phyloP scores from a whole-genome alignment of 441 rosid genomes.

The Breynia disticha region DNA sequence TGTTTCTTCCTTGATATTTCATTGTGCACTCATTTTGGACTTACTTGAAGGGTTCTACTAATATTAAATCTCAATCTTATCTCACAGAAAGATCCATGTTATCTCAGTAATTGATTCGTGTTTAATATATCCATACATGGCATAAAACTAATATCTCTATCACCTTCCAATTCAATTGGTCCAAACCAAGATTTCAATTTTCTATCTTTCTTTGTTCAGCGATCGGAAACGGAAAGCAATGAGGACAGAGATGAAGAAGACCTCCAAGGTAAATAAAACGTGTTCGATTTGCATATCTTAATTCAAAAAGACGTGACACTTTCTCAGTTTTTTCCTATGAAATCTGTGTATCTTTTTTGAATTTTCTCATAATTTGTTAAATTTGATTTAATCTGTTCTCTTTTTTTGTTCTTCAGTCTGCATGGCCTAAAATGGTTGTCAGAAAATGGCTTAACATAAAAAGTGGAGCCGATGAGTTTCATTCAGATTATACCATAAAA shows the following conservation, averaged over 20 bases:
- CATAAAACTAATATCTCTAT: conserved; percentile 4
- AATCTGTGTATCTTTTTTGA: too few relatives aligned
- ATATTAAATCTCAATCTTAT: not conserved
- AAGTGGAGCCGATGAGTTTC: conserved; percentile 52
- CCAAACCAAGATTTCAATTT: conserved; percentile 1
- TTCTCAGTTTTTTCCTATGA: too few relatives aligned
- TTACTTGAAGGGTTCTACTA: conserved; percentile 6
- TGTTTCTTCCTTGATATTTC: conserved; percentile 5
- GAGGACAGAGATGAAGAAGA: conserved; percentile 35
- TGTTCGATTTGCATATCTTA: not conserved
- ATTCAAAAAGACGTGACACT: too few relatives aligned
- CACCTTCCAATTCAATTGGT: not conserved
- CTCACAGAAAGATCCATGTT: not conserved
- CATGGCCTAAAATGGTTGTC: conserved; percentile 67
- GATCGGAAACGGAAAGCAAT: conserved; percentile 26
- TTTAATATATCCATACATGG: not conserved
- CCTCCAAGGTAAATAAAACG: conserved; percentile 36
- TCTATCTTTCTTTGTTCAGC: conserved; percentile 1
- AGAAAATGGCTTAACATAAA: conserved; percentile 76
- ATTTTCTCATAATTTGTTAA: not conserved
- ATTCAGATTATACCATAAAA: conserved; percentile 51
- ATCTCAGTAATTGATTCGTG: not conserved
- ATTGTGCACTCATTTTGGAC: conserved; percentile 12
- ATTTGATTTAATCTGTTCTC: not conserved
- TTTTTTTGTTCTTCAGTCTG: conserved; percentile 27